A percentile compares a stretch with the other conserved stretches of the same genome.
Conservation (phyloP, 169 alveolate species). For the Plasmodium billcollinsi region DNA sequence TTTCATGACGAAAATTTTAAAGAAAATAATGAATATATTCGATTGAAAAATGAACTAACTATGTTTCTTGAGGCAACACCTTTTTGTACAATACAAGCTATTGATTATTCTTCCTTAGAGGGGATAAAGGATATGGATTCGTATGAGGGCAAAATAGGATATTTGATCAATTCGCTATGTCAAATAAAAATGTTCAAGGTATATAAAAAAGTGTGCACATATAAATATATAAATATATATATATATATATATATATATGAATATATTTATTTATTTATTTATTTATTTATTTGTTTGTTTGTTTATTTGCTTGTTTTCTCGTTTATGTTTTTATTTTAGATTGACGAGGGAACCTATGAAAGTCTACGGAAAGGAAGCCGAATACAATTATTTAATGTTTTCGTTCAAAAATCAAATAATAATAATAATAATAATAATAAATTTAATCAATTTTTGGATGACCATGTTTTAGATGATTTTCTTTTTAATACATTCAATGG, state of each 20-base stretch:
- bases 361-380: slow-evolving; percentile 26
- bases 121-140: slow-evolving; percentile 18
- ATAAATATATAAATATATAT: neutral
- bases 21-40: slow-evolving; percentile 25
- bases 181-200: slow-evolving; percentile 42
- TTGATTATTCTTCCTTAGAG: slow-evolving; percentile 55
- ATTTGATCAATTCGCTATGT: slow-evolving; percentile 61
- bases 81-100: slow-evolving; percentile 62
- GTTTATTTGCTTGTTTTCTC: neutral
- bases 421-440: slow-evolving; percentile 55
- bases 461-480: slow-evolving; percentile 24
- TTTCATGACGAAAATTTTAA: slow-evolving; percentile 45
- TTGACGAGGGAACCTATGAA: slow-evolving; percentile 65
- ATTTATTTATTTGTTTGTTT: neutral
- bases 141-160: slow-evolving; percentile 32
- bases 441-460: slow-evolving; percentile 21
- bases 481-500: slow-evolving; percentile 22
- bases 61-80: slow-evolving; percentile 70
- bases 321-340: slow-evolving; percentile 9
- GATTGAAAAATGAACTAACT: slow-evolving; percentile 45
- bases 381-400: slow-evolving; percentile 44
- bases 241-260: neutral
- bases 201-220: slow-evolving; percentile 8
- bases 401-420: slow-evolving; percentile 35
- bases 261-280: neutral